Evolutionary conservation across 129 eudicot species (phyloP), one percentile per base, ranked within the genome.

Genomic region (Oenanthe sinensis): DNA sequence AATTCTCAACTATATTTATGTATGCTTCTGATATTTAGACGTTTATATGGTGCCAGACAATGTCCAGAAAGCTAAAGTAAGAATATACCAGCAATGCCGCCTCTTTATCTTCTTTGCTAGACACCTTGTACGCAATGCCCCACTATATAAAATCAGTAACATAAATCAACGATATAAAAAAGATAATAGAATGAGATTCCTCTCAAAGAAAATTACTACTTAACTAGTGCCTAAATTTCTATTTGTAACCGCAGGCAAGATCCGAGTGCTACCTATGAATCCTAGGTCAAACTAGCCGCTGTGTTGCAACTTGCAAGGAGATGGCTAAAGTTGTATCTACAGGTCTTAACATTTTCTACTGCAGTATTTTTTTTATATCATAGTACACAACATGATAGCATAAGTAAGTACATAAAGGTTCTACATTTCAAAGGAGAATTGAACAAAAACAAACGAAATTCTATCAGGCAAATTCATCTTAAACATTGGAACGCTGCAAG

Each of bases 41-140:
- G 24, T n/a, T 1, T 72, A 24, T 9, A 26, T 10, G 15, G 50
- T 22, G 50, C 16, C 17, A 73, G 12, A 74, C 9, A 44, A 71
- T 24, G 1, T n/a, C 37, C 11, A 11, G 7, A 11, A 20, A 71
- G 45, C 12, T 19, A 73, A 73, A 44, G 54, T 24, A 60, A 60
- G 80, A 47, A 19, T 84, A 20, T 88, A 91, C 97, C 90, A 87
- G 86, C 78, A 88, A 82, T 48, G 98, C 98, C 79, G 84, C 79
- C 48, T 85, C 83, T 72, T 89, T 81, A 82, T 90, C 93, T 81
- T 91, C 97, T 89, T 87, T 83, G 72, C 77, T 52, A 13, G 82
- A 85, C 19, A 91, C 80, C 83, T 94, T 94, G 90, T 94, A 94
- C 37, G 97, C 96, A 4, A 83, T 93, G 54, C 98, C 97, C 97